Evolutionary conservation across 2,329 filamentous ascomycete genomes (phyloP).

Genomic region (Diaporthe australafricana): DNA sequence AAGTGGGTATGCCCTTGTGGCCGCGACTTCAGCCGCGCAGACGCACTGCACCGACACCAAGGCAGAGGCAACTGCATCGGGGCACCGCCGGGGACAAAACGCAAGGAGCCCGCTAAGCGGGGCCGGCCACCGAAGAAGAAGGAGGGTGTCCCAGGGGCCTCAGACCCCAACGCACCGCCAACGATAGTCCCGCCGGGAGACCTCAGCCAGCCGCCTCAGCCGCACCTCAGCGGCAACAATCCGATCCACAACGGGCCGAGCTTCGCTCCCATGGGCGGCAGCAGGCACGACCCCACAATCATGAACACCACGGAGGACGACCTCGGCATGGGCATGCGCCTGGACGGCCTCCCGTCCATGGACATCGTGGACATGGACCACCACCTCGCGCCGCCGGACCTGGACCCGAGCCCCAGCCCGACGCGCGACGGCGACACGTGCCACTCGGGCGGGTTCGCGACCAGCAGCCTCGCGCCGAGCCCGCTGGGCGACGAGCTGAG

Average conservation of each 20-base stretch:
- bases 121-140: constrained; percentile 71
- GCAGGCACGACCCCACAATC: constrained; percentile 27
- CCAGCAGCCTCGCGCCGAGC: constrained; percentile 35
- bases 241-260: constrained; percentile 27
- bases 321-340: constrained; percentile 8
- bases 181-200: constrained; percentile 25
- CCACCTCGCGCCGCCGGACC: constrained; percentile 32
- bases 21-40: constrained; percentile 93
- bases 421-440: constrained; percentile 24
- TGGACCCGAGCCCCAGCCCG: constrained; percentile 36
- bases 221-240: constrained; percentile 18
- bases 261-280: constrained; percentile 34
- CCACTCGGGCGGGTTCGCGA: constrained; percentile 30
- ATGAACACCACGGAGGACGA: constrained; percentile 28
- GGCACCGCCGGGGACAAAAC: constrained; percentile 83
- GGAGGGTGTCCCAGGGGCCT: constrained; percentile 26
- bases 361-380: constrained; percentile 31
- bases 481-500: constrained; percentile 36
- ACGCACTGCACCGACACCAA: constrained; percentile 92
- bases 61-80: constrained; percentile 98
- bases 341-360: constrained; percentile 12
- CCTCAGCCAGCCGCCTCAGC: constrained; percentile 34
- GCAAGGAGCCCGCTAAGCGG: constrained; percentile 68
- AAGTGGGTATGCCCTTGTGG: constrained; percentile 95
- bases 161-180: constrained; percentile 16